Base-by-base conservation (phyloP, 805 yeast genomes). In the Wickerhamiella sergipiensis region DNA sequence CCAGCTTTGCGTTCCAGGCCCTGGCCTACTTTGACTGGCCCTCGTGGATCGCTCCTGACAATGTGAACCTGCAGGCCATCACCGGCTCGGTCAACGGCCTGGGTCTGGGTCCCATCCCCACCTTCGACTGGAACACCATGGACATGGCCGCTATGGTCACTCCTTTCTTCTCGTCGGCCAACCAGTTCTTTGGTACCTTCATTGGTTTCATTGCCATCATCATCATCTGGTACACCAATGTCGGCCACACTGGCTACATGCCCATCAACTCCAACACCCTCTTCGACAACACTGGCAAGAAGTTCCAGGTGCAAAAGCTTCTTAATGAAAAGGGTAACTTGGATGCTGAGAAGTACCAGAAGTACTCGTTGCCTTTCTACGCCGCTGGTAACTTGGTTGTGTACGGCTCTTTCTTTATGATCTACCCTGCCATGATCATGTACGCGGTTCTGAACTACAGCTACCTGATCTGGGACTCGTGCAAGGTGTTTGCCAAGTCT, bases 11-110 rank as follows among this genome's bases (percentile, higher is more conserved):
- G 22, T 81, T 81, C 67, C 69, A 71, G 18, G 86, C 80, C 1
- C 71, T 83, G 47, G 72, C 80, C 1, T 73, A 72, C 56, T 84
- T 85, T 65, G 77, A 72, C 59, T 79, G 84, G 84, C 73, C 77
- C 60, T 71, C 66, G 24, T 78, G 83, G 83, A 77, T 77, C 46
- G 69, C 57, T 1, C 69, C 69, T n/a, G 62, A 79, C 54, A 80
- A 80, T 59, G 76, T 78, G 52, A 69, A 74, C 42, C 73, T 78
- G 6, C 81, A 80, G 56, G 78, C 80, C 48, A 67, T 83, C 42
- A 80, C 82, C 48, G 90, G 90, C 33, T 73, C 77, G 12, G 60
- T 58, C 46, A 49, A 49, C 46, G 68, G 70, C 3, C 58, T 74
- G 53, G 76, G 77, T 0, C 50, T 73, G 48, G 74, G 73, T 54